Conservation (phyloP, 1,139 yeast species). For the Diutina rugosa region DNA sequence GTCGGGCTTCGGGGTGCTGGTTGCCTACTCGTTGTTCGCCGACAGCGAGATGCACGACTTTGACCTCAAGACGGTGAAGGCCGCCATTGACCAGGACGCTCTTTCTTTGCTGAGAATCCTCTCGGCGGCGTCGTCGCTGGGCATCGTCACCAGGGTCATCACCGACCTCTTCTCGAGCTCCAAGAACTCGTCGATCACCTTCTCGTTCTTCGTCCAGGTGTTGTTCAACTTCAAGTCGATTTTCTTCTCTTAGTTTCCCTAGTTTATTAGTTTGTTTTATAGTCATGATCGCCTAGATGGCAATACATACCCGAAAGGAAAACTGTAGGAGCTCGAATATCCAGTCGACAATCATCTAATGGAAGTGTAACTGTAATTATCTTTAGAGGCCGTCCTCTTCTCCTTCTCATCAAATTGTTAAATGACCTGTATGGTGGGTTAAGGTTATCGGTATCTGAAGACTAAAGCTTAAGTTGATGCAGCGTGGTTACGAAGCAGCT, state of each 20-base stretch:
- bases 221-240: neutral
- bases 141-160: neutral
- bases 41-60: neutral
- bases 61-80: neutral
- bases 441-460: no score
- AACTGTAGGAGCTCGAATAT: no score
- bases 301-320: neutral
- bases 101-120: neutral
- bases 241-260: neutral
- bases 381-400: no score
- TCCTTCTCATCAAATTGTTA: no score
- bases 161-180: neutral
- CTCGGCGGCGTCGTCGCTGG: neutral
- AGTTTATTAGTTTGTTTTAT: neutral
- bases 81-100: neutral
- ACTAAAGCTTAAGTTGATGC: no score
- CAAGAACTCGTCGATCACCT: neutral
- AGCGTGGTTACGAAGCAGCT: no score
- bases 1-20: constrained; percentile 1
- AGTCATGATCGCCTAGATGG: neutral
- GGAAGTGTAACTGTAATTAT: no score
- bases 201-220: constrained; percentile 1
- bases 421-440: no score
- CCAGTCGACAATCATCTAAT: no score
- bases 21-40: neutral